Evolutionary conservation across 768 basidiomycete species (phyloP), one percentile per base, ranked within the genome.

Genomic region (Hygrophorus pudorinus): DNA sequence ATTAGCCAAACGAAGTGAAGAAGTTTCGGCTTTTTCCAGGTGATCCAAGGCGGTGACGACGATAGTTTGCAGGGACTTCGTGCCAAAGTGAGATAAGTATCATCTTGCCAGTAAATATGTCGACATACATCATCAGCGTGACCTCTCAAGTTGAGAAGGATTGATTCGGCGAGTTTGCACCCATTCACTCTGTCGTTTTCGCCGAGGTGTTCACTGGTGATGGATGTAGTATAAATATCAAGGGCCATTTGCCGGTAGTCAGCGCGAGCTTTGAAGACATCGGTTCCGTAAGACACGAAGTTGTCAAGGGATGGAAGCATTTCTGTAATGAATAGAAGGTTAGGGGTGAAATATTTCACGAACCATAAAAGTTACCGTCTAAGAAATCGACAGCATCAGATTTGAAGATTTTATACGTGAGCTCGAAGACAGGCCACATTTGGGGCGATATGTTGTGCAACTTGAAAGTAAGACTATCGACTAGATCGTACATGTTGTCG

Each of bases 281-380:
- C 85, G 18, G 75, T 68, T 12, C 90, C 90, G 56, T 78, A 91
- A 11, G 85, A 86, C 42, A 94, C 69, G 57, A 89, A 87, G 70
- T 92, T 93, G 66, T 90, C 86, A 45, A 94, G 62, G 4, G 83
- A 79, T 9, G 87, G 86, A 18, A 89, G 72, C 86, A 91, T 92
- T 58, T 93, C 89, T 81, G 51, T 31, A 38, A n/a, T 33, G n/a
- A 13, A 12, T 36, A 14, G 38, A 6, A 14, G 24, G 24, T 44
- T 20, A 53, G 30, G 9, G 27, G 11, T 4, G 31, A 9, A 13
- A 16, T 2, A 37, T 18, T 18, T 2, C 11, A 34, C 24, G 33
- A 36, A 36, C 11, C 8, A 18, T 24, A 24, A 7, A 10, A 61
- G 71, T 44, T 41, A 83, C 89, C 89, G 52, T 91, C 86, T 43